Conservation (phyloP, 176 grass and related monocot genomes). For the Oryza longistaminata region DNA sequence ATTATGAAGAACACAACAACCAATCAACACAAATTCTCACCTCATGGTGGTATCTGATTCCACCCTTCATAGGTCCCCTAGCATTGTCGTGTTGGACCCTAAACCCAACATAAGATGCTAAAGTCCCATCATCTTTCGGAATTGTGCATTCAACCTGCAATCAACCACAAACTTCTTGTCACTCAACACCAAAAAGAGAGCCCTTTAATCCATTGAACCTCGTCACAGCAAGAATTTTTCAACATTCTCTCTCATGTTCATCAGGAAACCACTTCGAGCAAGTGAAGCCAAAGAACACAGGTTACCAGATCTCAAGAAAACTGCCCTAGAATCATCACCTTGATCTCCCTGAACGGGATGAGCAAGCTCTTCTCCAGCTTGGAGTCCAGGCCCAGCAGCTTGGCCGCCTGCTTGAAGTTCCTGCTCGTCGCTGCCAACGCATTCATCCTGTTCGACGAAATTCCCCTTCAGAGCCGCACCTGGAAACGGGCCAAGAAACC, state of each 20-base stretch:
- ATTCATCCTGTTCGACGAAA: constrained; percentile 60
- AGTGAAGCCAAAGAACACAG: neutral
- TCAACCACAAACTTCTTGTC: constrained; percentile 43
- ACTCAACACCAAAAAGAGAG: constrained; percentile 4
- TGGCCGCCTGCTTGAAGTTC: constrained; percentile 82
- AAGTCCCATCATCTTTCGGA: constrained; percentile 82
- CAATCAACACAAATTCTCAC: constrained; percentile 42
- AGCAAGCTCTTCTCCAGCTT: constrained; percentile 84
- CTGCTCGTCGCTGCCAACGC: constrained; percentile 77
- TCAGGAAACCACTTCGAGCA: constrained; percentile 1
- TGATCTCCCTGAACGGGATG: constrained; percentile 91
- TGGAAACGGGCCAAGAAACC: constrained; percentile 18
- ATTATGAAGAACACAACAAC: constrained; percentile 28
- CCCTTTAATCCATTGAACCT: neutral
- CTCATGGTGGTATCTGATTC: constrained; percentile 95
- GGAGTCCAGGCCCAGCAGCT: constrained; percentile 74
- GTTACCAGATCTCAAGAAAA: neutral
- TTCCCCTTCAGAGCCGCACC: constrained; percentile 4
- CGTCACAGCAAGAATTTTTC: neutral
- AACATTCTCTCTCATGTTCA: neutral
- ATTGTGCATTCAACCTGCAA: constrained; percentile 90
- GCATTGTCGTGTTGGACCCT: constrained; percentile 87
- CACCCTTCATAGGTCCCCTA: constrained; percentile 95
- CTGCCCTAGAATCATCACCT: constrained; percentile 37
- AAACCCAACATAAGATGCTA: constrained; percentile 84